phyloP scores from a whole-genome alignment of 257 asterid species.

The Solanum etuberosum region DNA sequence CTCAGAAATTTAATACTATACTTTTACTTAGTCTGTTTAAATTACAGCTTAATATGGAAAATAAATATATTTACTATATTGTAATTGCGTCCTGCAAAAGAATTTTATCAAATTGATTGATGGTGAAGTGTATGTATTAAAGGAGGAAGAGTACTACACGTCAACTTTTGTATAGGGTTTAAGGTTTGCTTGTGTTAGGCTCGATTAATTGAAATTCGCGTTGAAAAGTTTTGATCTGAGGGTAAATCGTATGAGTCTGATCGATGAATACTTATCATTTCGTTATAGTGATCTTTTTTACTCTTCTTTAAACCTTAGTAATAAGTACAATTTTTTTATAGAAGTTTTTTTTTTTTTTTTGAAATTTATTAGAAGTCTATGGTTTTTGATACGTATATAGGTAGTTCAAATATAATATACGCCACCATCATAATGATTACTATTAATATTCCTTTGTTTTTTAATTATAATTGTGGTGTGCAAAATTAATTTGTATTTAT shows the following conservation, averaged over 20 bases:
- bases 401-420: not conserved
- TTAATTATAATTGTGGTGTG: not conserved
- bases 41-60: not conserved
- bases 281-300: no score
- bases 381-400: not conserved
- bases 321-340: no score
- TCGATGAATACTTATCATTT: no score
- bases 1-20: not conserved
- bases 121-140: not conserved
- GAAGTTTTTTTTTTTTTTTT: not conserved
- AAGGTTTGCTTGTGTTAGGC: not conserved
- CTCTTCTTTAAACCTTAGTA: not conserved
- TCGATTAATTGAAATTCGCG: not conserved
- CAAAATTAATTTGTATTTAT: no score
- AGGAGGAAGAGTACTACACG: not conserved
- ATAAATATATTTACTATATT: not conserved
- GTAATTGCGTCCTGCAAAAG: conserved; percentile 4
- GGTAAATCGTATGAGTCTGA: no score
- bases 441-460: not conserved
- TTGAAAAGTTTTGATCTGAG: not conserved
- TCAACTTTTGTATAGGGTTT: not conserved
- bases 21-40: not conserved
- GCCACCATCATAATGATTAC: not conserved
- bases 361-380: no score
- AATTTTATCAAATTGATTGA: not conserved